Base-by-base conservation (phyloP, 345 rosid species). In the Salix caprea region DNA sequence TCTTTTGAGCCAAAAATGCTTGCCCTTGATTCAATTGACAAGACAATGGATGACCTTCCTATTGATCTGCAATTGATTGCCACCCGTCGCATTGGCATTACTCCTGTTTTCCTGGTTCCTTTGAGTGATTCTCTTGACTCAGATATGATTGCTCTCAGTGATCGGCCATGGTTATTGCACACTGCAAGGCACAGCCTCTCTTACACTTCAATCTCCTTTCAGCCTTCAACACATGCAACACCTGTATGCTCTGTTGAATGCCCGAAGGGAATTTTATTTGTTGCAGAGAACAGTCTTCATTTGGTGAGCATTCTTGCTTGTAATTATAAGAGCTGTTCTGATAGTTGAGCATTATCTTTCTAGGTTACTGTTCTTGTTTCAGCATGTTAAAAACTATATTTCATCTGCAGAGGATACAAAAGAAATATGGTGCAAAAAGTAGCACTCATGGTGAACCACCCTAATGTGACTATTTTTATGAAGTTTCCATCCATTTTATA, bases 61-160 rank as follows among this genome's bases (percentile, higher is more conserved):
- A 44, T 86, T 76, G 86, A 84, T 80, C 94, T 96, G 83, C 88
- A 91, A 79, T 83, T 92, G 82, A 90, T 96, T 79, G 95, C 98
- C 69, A 88, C 89, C 77, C 96, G 99, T 52, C 94, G 91, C 80
- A 92, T 96, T 39, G 98, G 99, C 79, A 84, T 93, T 81, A 96
- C 98, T 77, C 99, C 98, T 73, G 97, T 96, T 84, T 96, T 96
- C 77, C 85, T 96, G 74, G 94, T 94, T 85, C 97, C 99, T 50
- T 79, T 96, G 66, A 86, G 88, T 77, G 92, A 96, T 85, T 83
- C 88, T 2, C 86, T 90, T 77, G 94, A 91, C 79, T 76, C 97
- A 19, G 97, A 96, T 82, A 86, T 96, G 71, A 92, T 96, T 84
- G 95, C 88, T 70, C 97, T 96, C 75, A 91, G 99, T 84, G 98